Base-by-base conservation (phyloP, 371 early-diverging fungal species). In the Mortierella sp. region DNA sequence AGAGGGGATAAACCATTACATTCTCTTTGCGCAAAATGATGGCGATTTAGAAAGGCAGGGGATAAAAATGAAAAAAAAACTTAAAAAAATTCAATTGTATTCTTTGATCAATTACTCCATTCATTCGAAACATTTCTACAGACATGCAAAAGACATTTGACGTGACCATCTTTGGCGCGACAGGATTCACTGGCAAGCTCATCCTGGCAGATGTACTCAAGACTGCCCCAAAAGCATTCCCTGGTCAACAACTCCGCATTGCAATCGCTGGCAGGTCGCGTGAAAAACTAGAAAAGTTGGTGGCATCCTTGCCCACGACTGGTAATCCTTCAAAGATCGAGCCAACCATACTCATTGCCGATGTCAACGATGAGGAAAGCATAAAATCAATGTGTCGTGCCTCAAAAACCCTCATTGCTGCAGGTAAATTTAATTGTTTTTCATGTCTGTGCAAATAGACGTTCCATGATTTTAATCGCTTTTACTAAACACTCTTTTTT, bases 141-240 rank as follows among this genome's bases (percentile, higher is more conserved):
- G 58, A 1, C 32, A 66, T 66, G 75, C 57, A 69, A 56, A 75
- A 71, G 70, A 64, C 75, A 37, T 75, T 75, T 60, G 87, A 95
- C 74, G 72, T 96, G 19, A 87, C 94, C 40, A 80, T 96, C 37
- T 94, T 94, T 86, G 98, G 98, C 6, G 96, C 94, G 17, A 93
- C 93, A 31, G 96, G 96, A 1, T 93, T 94, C 84, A 95, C 96
- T 7, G 96, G 96, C 26, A 86, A 89, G 68, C 86, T 90, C 64
- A 91, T 95, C 54, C 90, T 93, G 19, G 82, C 90, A 56, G 89
- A 95, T 70, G 83, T 95, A 7, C 84, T 77, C 61, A 85, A 85
- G 26, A 72, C 70, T 0, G 80, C 69, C 4, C 42, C 66, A 2
- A 35, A 32, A 4, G 64, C 64, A 4, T 76, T 68, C 49, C 60